Base-by-base conservation (phyloP, 305 asterid genomes). In the Petunia hybrid region DNA sequence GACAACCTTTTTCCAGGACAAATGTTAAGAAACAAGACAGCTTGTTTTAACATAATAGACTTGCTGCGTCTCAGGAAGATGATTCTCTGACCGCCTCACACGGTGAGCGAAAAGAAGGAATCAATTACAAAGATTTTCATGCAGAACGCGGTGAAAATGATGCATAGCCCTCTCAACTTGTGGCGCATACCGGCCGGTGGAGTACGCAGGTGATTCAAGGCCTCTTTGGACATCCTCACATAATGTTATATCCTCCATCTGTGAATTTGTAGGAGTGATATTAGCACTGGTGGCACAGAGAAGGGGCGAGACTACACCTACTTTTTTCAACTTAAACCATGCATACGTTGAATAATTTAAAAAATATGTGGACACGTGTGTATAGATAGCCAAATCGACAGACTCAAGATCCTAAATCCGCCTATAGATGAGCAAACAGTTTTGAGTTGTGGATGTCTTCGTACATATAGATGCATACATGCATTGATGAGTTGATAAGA, bases 91-190 rank as follows among this genome's bases (percentile, higher is more conserved):
- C 7, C 4, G 16, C 8, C 41, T 69, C 57, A 69, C 41, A 31
- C 3, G 9, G 35, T 43, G 14, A 74, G 35, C 48, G 31, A 12
- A 41, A 76, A 56, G 8, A 22, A 76, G 41, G 59, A 16, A 35
- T 83, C 62, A 86, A 51, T 55, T 42, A 63, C 86, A 74, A 80
- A 95, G 93, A 84, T 86, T 83, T 75, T 87, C 73, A 36, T 86
- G 85, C 45, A 92, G 85, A 39, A 90, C 77, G 81, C 91, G 56
- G 73, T 95, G 99, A 62, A 93, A 95, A 85, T 95, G 99, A 86
- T 95, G 97, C 97, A 95, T 94, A 6, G 98, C 90, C 90, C 90
- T 90, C 92, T 95, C 98, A 38, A 95, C 92, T 0, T 79, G 80
- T 1, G 99, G 97, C 41, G 91, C 90, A 59, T 95, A 95, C n/a